Conservation (phyloP, 495 filamentous ascomycete species). For the Aspergillus ostianus region DNA sequence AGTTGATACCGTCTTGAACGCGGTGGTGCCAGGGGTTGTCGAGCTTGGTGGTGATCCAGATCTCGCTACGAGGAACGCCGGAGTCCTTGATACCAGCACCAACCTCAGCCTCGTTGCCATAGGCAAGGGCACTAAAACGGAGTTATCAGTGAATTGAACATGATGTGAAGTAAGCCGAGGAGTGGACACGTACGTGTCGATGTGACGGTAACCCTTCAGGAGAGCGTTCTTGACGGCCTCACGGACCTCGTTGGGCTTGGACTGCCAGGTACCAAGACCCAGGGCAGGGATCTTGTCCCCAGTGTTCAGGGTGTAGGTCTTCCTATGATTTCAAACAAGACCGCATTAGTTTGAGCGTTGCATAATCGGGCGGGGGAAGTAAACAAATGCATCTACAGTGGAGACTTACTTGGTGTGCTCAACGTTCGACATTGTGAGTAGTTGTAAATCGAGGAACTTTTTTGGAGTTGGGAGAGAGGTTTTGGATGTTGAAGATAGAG, state of each 20-base stretch:
- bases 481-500: constrained; percentile 1
- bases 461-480: constrained; percentile 6
- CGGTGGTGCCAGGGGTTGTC: constrained; percentile 78
- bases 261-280: constrained; percentile 84
- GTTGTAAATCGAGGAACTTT: constrained; percentile 4
- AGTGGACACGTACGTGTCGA: constrained; percentile 53
- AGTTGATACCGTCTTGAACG: constrained; percentile 66
- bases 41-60: constrained; percentile 88
- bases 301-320: constrained; percentile 75
- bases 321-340: constrained; percentile 27
- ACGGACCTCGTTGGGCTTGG: constrained; percentile 60
- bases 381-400: background rate
- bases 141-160: constrained; percentile 7
- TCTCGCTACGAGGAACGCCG: constrained; percentile 74
- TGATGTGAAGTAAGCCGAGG: background rate
- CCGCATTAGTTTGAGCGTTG: background rate
- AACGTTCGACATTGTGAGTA: constrained; percentile 39
- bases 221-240: constrained; percentile 76
- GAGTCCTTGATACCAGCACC: constrained; percentile 77
- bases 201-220: constrained; percentile 68
- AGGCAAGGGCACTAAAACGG: constrained; percentile 62
- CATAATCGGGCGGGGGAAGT: background rate
- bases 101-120: constrained; percentile 82
- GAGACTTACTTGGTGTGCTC: constrained; percentile 42
- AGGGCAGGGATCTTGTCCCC: constrained; percentile 76